Evolutionary conservation across 495 filamentous ascomycete genomes (phyloP).

Genomic region (Podospora appendiculata): DNA sequence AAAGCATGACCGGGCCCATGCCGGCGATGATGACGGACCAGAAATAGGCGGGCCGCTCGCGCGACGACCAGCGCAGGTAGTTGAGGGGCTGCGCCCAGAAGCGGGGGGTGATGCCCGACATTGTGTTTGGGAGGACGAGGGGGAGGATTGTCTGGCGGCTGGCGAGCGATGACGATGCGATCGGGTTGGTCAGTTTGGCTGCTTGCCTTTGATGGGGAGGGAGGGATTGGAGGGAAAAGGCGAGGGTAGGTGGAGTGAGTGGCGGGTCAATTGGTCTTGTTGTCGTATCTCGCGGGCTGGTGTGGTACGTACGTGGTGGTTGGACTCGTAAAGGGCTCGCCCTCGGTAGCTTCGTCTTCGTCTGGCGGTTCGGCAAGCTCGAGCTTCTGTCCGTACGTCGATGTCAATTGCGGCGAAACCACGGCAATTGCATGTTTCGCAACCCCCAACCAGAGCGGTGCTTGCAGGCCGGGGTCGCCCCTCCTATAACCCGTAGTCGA

Average conservation of each 20-base stretch:
- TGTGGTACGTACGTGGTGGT: neutral
- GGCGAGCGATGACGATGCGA: neutral
- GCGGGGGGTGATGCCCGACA: conserved; percentile 53
- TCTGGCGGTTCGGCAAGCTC: neutral
- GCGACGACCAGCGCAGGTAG: conserved; percentile 80
- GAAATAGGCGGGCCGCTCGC: conserved; percentile 83
- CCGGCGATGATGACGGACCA: conserved; percentile 67
- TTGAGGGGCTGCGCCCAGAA: conserved; percentile 78
- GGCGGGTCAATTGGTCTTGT: neutral
- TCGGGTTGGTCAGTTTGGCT: neutral
- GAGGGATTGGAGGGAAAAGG: no score
- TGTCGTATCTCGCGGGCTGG: neutral
- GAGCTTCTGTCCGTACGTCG: neutral
- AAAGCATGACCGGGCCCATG: conserved; percentile 60
- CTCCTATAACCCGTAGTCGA: no score
- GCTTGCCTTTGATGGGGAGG: neutral
- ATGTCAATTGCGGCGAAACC: conserved; percentile 10
- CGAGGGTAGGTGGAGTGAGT: no score
- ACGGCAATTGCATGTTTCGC: conserved; percentile 8
- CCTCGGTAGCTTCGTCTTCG: neutral
- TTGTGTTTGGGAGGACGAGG: conserved; percentile 24
- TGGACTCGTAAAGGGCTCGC: neutral
- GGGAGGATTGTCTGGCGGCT: neutral
- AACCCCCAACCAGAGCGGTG: neutral
- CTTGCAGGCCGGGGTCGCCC: neutral